phyloP scores from a whole-genome alignment of 331 rosid genomes.

The Ulmus americana region DNA sequence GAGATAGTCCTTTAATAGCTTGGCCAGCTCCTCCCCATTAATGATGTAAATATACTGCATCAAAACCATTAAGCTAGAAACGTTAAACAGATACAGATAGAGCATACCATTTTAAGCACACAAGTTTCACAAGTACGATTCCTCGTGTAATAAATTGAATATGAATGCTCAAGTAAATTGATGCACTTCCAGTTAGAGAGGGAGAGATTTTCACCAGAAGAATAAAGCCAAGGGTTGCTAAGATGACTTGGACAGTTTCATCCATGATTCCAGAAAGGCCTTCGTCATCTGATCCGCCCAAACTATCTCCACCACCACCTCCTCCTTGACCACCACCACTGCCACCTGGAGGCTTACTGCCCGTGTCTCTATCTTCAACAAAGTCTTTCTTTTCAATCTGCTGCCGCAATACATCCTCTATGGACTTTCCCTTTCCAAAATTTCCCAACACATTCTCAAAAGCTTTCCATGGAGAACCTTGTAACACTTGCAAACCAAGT shows the following conservation, averaged over 20 bases:
- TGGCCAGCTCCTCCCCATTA: slow-evolving; percentile 46
- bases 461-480: slow-evolving; percentile 64
- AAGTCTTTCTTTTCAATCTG: slow-evolving; percentile 55
- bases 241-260: slow-evolving; percentile 60
- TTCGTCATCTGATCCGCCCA: slow-evolving; percentile 54
- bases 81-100: slow-evolving; percentile 1
- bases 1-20: slow-evolving; percentile 53
- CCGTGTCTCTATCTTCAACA: slow-evolving; percentile 38
- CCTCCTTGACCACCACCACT: slow-evolving; percentile 11
- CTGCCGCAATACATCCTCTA: slow-evolving; percentile 56
- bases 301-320: slow-evolving; percentile 27
- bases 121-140: neutral
- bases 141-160: neutral
- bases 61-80: slow-evolving; percentile 1
- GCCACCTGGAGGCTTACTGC: slow-evolving; percentile 31
- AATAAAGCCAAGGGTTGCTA: slow-evolving; percentile 63
- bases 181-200: slow-evolving; percentile 3
- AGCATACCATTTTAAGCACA: neutral
- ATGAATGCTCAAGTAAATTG: slow-evolving; percentile 1
- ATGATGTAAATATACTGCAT: slow-evolving; percentile 69
- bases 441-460: slow-evolving; percentile 48
- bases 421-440: slow-evolving; percentile 45
- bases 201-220: slow-evolving; percentile 42
- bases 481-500: slow-evolving; percentile 20
- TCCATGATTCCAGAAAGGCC: slow-evolving; percentile 41